Evolutionary conservation across 2,329 filamentous ascomycete genomes (phyloP).

Genomic region (Tolypocladium paradoxum): DNA sequence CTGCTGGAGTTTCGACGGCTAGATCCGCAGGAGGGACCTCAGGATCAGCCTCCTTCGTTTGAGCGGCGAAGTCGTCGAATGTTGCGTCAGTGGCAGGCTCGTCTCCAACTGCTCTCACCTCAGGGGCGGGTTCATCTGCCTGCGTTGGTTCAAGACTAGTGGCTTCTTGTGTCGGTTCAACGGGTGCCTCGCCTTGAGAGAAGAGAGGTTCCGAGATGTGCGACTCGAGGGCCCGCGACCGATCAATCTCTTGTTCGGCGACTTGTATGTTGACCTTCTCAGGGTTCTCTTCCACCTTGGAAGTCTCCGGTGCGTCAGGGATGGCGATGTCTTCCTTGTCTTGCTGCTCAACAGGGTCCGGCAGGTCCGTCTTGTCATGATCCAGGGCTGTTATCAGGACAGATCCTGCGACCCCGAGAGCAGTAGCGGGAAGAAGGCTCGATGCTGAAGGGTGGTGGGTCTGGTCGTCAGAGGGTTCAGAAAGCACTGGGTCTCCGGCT

Average conservation of each 20-base stretch:
- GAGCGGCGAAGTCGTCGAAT: not conserved
- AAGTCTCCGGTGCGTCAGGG: not conserved
- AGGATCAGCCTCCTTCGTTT: not conserved
- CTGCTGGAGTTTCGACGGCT: not conserved
- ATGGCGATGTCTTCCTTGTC: not conserved
- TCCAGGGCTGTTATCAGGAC: not conserved
- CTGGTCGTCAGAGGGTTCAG: not conserved
- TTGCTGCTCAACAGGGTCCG: not conserved
- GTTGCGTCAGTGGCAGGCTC: conserved; percentile 3
- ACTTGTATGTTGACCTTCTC: not conserved
- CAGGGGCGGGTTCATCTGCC: conserved; percentile 6
- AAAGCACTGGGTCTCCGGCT: not conserved
- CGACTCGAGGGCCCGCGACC: conserved; percentile 8
- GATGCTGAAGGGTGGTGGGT: not conserved
- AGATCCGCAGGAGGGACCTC: not conserved
- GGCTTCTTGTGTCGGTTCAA: conserved; percentile 14
- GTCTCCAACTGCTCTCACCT: not conserved
- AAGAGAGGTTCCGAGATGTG: conserved; percentile 20
- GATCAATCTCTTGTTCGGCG: not conserved
- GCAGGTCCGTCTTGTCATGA: not conserved
- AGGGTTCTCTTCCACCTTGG: not conserved
- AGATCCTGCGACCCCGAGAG: not conserved
- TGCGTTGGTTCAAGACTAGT: conserved; percentile 13
- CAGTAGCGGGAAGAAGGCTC: not conserved
- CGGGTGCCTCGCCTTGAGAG: conserved; percentile 16